Base-by-base conservation (phyloP, 75 land plant species). In the Pinus tabuliformis region DNA sequence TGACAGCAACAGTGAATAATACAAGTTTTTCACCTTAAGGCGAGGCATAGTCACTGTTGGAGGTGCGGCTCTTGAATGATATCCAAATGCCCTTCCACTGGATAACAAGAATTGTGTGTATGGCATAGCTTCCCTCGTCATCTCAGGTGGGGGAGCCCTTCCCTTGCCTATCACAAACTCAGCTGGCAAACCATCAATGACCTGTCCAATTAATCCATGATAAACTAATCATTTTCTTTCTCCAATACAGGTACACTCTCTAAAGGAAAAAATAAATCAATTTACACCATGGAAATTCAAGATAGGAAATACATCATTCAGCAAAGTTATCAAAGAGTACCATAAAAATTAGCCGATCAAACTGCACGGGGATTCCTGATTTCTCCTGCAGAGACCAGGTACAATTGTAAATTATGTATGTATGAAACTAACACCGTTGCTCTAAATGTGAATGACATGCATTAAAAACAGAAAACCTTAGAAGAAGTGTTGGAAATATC, bases 31-130 rank as follows among this genome's bases (percentile, higher is more conserved):
- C 70, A 95, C 98, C 91, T 95, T 95, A 61, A 95, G 77, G 2
- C 98, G 91, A 75, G 98, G 98, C 98, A 95, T 95, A 30, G 98
- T 95, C 28, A 95, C 98, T 49, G 98, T 95, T 56, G 98, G 98
- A 73, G 96, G 96, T 79, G 94, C 98, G 73, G 96, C 98, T 86
- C 84, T 93, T 71, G 98, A 94, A 90, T 93, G 98, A 72, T 82
- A 95, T 9, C 89, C 98, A 75, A 82, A 68, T 2, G 92, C 94
- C 77, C 52, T 80, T 72, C 89, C 90, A 62, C 59, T 79, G 13
- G 78, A 78, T 54, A 95, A 60, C 74, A 95, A 65, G 68, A 79
- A 84, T 60, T 95, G 98, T 71, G 94, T 91, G 56, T 84, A 90
- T 9, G 96, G 92, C 98, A 95, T 95, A 58, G 92, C 91, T 28